Base-by-base conservation (phyloP, 2,329 filamentous ascomycete species). In the Grosmannia clavigera region DNA sequence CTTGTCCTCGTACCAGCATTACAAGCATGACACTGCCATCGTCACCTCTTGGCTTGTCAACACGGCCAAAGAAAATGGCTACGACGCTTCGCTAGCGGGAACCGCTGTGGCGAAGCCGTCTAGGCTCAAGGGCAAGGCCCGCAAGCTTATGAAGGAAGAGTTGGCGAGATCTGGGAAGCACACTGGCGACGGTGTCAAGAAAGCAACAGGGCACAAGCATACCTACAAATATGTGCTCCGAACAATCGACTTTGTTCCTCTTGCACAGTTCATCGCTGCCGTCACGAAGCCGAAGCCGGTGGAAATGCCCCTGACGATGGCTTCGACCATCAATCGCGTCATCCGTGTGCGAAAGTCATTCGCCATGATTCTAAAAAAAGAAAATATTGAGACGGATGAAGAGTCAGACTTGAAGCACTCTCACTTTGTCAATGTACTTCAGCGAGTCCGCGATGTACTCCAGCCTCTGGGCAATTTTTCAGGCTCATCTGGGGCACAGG, bases 21-120 rank as follows among this genome's bases (percentile, higher is more conserved):
- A 76, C 65, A 76, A 75, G 61, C 61, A 70, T n/a, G 74, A 76
- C 59, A 74, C 71, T 0, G 65, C 75, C 46, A 66, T 68, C 2
- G 68, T 77, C 11, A 73, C 72, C 1, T 65, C 68, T 38, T 77
- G 74, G 75, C 71, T 77, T 9, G 73, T 72, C 2, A 70, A 69
- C 1, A 76, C 73, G 0, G 75, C 74, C 48, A 71, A 68, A 57
- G 62, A 65, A 3, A 66, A 65, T 50, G 73, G 73, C 55, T 53
- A 68, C 11, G 16, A 64, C 4, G 64, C 68, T 40, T 60, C 68
- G 11, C 63, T 67, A 16, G 27, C 14, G 7, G 14, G 31, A 1
- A 12, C n/a, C 16, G n/a, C 38, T 7, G n/a, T 1, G 31, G 2
- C 40, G 12, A 55, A 61, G 29, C 29, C 57, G 6, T 50, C n/a